Conservation (phyloP, 345 rosid species). For the Melaleuca alternifolia region DNA sequence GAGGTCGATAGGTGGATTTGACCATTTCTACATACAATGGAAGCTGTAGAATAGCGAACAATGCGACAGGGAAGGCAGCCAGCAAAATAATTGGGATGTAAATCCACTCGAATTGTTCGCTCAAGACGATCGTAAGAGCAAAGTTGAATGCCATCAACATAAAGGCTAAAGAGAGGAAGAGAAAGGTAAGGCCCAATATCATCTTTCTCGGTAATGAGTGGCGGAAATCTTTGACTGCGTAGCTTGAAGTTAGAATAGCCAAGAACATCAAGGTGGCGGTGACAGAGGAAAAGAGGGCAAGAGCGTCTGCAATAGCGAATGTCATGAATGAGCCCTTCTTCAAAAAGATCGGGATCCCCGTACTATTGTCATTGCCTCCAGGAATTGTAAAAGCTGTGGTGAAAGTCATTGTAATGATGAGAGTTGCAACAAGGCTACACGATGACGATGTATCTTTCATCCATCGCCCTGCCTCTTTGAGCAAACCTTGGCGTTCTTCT, state of each 20-base stretch:
- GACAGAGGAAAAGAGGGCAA: background rate
- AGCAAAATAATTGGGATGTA: background rate
- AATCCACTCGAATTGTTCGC: background rate
- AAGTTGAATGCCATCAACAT: background rate
- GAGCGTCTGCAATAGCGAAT: background rate
- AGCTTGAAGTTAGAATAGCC: background rate
- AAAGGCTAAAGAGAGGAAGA: background rate
- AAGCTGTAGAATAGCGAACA: background rate
- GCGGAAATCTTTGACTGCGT: background rate
- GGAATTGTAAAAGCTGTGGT: background rate
- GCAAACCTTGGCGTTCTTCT: background rate
- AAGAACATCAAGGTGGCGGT: background rate
- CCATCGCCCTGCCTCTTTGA: background rate
- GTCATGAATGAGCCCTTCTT: background rate
- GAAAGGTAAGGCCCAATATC: background rate
- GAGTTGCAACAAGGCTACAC: background rate
- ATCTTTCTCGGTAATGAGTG: background rate
- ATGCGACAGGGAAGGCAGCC: background rate
- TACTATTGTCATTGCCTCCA: background rate
- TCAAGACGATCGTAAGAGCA: background rate
- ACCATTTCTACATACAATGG: background rate
- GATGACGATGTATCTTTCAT: background rate
- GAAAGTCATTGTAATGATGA: background rate
- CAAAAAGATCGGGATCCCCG: background rate
- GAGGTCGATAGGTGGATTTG: background rate